These are phyloP conservation scores for Phanerochaete sordida DNA, from an alignment of 768 basidiomycete species.

Conservation along the genomic window DNA sequence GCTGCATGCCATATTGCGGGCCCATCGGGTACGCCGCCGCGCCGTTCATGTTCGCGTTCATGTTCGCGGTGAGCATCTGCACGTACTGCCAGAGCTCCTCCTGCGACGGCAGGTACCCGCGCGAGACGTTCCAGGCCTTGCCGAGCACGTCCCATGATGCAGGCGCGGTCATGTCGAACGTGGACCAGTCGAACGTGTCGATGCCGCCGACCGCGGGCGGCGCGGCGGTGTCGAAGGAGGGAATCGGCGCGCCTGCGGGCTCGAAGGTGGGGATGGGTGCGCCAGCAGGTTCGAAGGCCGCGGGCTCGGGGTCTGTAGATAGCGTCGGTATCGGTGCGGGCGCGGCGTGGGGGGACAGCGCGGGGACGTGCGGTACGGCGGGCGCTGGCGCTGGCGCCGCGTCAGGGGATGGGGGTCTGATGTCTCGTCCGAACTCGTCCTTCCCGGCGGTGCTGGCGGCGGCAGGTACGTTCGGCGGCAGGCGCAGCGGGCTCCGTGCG, in stretches of 20 bases:
- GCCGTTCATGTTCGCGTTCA: conserved; percentile 20
- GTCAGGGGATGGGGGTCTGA: conserved; percentile 52
- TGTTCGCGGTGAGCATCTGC: conserved; percentile 42
- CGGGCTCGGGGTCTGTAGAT: background rate
- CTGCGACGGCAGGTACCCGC: conserved; percentile 66
- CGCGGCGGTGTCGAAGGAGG: conserved; percentile 5
- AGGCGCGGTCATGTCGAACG: conserved; percentile 72
- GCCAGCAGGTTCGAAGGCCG: background rate
- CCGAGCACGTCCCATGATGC: conserved; percentile 79
- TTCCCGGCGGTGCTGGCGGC: conserved; percentile 41
- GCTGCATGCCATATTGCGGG: conserved; percentile 7
- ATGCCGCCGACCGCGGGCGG: conserved; percentile 36
- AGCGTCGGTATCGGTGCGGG: background rate
- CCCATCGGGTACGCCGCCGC: conserved; percentile 7
- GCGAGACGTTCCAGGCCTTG: conserved; percentile 69
- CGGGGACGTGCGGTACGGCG: conserved; percentile 2
- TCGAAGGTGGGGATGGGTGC: background rate
- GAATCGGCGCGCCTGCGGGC: background rate
- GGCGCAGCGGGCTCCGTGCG: conserved; percentile 34
- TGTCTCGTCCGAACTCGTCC: conserved; percentile 87
- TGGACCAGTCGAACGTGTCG: conserved; percentile 64
- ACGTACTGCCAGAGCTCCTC: conserved; percentile 72
- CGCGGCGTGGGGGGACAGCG: conserved; percentile 4
- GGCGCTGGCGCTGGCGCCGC: conserved; percentile 4
- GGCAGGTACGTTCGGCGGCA: conserved; percentile 19